A percentile compares a stretch with the other conserved stretches of the same genome.
Evolutionary conservation across 371 early-diverging fungal species (phyloP).

Genomic region (Haplosporangium sp.): DNA sequence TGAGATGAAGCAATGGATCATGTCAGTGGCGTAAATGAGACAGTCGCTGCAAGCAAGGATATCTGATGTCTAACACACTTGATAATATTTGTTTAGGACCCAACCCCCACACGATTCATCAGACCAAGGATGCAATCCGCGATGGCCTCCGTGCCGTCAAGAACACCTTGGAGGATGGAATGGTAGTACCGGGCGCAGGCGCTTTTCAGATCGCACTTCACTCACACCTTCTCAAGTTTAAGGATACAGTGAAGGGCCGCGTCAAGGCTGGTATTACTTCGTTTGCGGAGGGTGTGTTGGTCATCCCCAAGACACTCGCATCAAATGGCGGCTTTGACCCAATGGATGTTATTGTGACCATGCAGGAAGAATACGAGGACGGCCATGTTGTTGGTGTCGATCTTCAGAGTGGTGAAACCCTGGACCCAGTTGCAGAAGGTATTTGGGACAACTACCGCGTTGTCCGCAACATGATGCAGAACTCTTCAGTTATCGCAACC

Average conservation of each 20-base stretch:
- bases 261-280: conserved; percentile 97
- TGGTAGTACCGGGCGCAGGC: conserved; percentile 96
- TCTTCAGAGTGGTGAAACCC: conserved; percentile 93
- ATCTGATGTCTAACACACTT: too few species aligned
- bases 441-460: conserved; percentile 99
- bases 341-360: conserved; percentile 94
- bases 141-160: conserved; percentile 98
- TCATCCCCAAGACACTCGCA: conserved; percentile 97
- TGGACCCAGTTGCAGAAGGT: conserved; percentile 94
- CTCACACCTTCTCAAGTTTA: conserved; percentile 86
- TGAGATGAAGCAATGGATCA: background rate
- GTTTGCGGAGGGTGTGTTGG: conserved; percentile 95
- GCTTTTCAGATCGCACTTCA: conserved; percentile 94
- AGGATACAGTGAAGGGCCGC: conserved; percentile 92
- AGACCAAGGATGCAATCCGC: conserved; percentile 98
- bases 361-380: conserved; percentile 92
- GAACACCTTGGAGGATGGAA: conserved; percentile 95
- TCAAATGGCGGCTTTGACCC: conserved; percentile 97
- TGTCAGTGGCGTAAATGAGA: background rate
- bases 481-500: conserved; percentile 93
- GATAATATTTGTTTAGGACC: conserved; percentile 67
- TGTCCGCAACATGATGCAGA: conserved; percentile 93
- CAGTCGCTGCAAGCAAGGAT: too few species aligned
- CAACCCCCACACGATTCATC: conserved; percentile 94
- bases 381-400: conserved; percentile 96